Percentiles rank a stretch among this genome's conserved stretches.
Evolutionary conservation across 164 flowering plant species (phyloP).

Genomic region (Cinnamomum chago): DNA sequence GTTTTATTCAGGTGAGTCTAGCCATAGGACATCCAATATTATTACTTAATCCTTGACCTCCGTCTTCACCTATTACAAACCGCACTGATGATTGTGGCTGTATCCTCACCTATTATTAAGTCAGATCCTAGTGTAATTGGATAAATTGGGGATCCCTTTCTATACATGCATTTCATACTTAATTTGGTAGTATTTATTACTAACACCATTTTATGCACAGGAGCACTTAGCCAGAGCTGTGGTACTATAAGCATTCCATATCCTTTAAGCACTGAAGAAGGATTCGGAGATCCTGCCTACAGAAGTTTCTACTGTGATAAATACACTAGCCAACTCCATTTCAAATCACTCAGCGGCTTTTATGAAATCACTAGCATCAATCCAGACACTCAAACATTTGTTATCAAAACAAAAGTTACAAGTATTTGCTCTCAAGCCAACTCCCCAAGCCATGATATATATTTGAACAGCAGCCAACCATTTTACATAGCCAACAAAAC

Average conservation of each 20-base stretch:
- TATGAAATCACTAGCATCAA: not conserved
- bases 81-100: too few species aligned
- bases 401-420: not conserved
- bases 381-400: not conserved
- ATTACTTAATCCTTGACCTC: not conserved
- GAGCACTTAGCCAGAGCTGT: not conserved
- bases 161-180: too few species aligned
- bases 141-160: too few species aligned
- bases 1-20: too few species aligned
- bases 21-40: too few species aligned
- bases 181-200: not conserved
- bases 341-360: not conserved
- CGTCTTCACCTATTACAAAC: too few species aligned
- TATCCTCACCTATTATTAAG: too few species aligned
- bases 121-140: too few species aligned
- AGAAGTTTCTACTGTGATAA: not conserved
- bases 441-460: not conserved
- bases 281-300: slow-evolving; percentile 1
- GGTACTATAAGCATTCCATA: not conserved
- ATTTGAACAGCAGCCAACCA: not conserved
- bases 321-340: not conserved
- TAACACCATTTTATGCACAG: not conserved
- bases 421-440: not conserved
- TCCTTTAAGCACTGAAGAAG: not conserved
- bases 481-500: not conserved